Base-by-base conservation (phyloP, 352 stramenopile species). In the Globisporangium spinosum region DNA sequence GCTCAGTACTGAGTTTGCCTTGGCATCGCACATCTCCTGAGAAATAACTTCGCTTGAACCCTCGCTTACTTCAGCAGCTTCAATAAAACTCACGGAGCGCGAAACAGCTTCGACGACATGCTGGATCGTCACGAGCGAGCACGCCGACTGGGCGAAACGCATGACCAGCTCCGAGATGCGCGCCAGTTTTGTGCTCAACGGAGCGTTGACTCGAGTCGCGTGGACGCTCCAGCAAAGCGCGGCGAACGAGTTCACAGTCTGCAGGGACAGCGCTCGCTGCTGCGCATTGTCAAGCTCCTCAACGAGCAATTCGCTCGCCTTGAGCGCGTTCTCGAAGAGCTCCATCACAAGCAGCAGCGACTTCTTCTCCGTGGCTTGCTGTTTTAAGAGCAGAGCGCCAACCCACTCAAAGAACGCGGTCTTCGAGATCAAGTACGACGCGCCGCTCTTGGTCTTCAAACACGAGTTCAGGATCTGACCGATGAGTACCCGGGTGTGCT, bases 401-500 rank as follows among this genome's bases (percentile, higher is more conserved):
- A 93, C 29, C 87, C 87, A 95, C 64, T 87, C 78, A 45, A 95
- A 53, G 43, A 93, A 66, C 4, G 73, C 75, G 29, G 76, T 76
- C 54, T 94, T 96, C 5, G 74, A 80, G 45, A 96, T 64, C 35
- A 94, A 63, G 56, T 89, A 83, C 13, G 76, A 63, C 1, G 75
- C 71, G 40, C 86, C 86, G 4, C 74, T 71, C 3, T 72, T 66
- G 3, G 86, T 93, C 27, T 74, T 65, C 22, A 93, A 71, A 13
- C 80, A 75, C 22, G 73, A 65, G 4, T 67, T 45, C 22, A 96
- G 29, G 70, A 96, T 93, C 25, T 74, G 82, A 13, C 71, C 76
- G 58, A 96, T 82, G 29, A 94, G 74, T 29, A 78, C 69, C 64
- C 91, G 85, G 6, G 88, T 94, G 65, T 96, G 82, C 12, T 85